phyloP scores from a whole-genome alignment of 768 basidiomycete species.

The Tricholoma hemisulphureum region DNA sequence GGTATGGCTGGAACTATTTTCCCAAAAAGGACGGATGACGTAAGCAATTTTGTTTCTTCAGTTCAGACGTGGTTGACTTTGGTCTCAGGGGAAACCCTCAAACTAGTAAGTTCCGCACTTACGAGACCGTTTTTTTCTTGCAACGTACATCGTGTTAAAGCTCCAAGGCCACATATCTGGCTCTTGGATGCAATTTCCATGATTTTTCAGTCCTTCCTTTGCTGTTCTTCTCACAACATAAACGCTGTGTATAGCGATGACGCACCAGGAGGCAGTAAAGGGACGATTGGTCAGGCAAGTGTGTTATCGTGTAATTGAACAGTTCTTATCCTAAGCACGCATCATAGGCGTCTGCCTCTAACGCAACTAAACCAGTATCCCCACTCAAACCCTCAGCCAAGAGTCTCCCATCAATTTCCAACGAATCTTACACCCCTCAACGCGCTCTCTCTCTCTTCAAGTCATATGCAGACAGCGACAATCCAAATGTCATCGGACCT shows the following conservation, averaged over 20 bases:
- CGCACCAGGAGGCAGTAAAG: slow-evolving; percentile 23
- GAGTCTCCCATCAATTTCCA: slow-evolving; percentile 12
- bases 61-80: slow-evolving; percentile 22
- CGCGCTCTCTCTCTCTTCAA: slow-evolving; percentile 58
- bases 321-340: background rate
- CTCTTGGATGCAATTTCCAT: slow-evolving; percentile 47
- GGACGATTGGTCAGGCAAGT: background rate
- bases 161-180: slow-evolving; percentile 14
- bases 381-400: slow-evolving; percentile 11
- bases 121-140: slow-evolving; percentile 1
- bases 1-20: background rate
- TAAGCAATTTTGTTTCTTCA: slow-evolving; percentile 18
- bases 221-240: slow-evolving; percentile 58
- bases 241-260: slow-evolving; percentile 51
- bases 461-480: slow-evolving; percentile 57
- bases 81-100: slow-evolving; percentile 18
- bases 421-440: slow-evolving; percentile 49
- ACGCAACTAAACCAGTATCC: slow-evolving; percentile 15
- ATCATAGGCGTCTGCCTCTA: slow-evolving; percentile 10
- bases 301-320: background rate
- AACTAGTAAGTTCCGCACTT: slow-evolving; percentile 20
- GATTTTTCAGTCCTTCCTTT: slow-evolving; percentile 60
- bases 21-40: slow-evolving; percentile 27
- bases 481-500: slow-evolving; percentile 58
- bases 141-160: background rate